Base-by-base conservation (phyloP, 805 yeast genomes). In the Monosporozyma solicola region DNA sequence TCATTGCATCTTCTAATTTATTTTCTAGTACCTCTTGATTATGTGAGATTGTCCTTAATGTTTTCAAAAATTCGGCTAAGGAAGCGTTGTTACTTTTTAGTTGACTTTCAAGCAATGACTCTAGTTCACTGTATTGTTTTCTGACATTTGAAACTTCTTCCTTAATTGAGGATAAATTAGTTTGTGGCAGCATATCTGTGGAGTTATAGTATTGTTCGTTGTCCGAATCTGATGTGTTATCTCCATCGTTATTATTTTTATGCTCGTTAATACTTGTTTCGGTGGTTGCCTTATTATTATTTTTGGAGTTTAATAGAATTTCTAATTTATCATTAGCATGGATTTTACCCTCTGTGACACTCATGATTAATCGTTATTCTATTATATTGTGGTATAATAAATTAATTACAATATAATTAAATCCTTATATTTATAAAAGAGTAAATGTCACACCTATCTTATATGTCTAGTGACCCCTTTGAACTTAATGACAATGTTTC, bases 21-120 rank as follows among this genome's bases (percentile, higher is more conserved):
- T 64, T 69, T 52, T 69, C 71, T 31, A 69, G 55, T 1, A 67
- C 65, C n/a, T 62, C 55, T 53, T 69, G 72, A 51, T 69, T 68
- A 43, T 67, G 63, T 9, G 66, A 58, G 4, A 68, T 53, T 9
- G 62, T 65, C 50, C 61, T 62, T 39, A 69, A 53, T 10, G 68
- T 57, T 9, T 58, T 51, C n/a, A 64, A 56, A 27, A 68, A 49
- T 41, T 63, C 59, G 27, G 60, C 57, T 29, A 66, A 51, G 2
- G 65, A 59, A 10, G 48, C 50, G 11, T 60, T 60, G 41, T 53
- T 48, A 15, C 56, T 47, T 5, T 57, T 49, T 33, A 61, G 61
- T 25, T 57, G 59, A 9, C 62, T 51, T 15, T 58, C 24, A 10
- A 63, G 32, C 43, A 61, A 35, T 2, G 56, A 33, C 47, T 62